Evolutionary conservation across 352 stramenopile genomes (phyloP), one percentile per base, ranked within the genome.

Genomic region (Nothophytophthora sp.): DNA sequence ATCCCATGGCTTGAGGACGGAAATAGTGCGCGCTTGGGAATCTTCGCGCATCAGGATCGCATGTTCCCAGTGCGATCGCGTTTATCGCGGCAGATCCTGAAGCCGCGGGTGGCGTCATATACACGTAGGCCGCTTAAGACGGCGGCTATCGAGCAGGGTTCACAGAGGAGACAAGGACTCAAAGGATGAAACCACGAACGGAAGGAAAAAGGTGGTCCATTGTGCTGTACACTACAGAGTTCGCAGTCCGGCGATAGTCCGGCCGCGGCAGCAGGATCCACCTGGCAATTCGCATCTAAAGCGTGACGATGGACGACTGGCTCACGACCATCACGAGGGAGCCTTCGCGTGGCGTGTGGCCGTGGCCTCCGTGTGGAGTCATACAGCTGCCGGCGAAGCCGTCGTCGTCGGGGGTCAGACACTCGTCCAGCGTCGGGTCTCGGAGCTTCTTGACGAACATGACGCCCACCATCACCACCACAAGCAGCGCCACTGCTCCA

Each of bases 291-390:
- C n/a, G n/a, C n/a, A n/a, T 30, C 34, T 56, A 69, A 30, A 75
- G 50, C 36, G 66, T 72, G 45, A 61, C 61, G 46, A 72, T 69
- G 35, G 63, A 63, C 23, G 61, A 60, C 18, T 67, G 57, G 50
- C 66, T 75, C 41, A 63, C 48, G 11, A 72, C 66, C 52, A 57
- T 46, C 15, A 75, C 66, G 13, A 75, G 49, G 13, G 58, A 67
- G 29, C 51, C 55, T 24, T 70, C 43, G 16, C 46, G 54, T 4
- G 66, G 61, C 22, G 60, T 75, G 34, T 52, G 59, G 33, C 45
- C 55, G 45, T 24, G 39, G 8, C 44, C 44, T 32, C 39, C 41
- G 18, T 58, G 40, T 0, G 62, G 50, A 34, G 50, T 67, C 32
- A 58, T 25, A 5, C 63, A 28, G 33, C 52, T 51, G 6, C 50